Conservation (phyloP, 2,329 filamentous ascomycete species). For the Nectriaceae sp. region DNA sequence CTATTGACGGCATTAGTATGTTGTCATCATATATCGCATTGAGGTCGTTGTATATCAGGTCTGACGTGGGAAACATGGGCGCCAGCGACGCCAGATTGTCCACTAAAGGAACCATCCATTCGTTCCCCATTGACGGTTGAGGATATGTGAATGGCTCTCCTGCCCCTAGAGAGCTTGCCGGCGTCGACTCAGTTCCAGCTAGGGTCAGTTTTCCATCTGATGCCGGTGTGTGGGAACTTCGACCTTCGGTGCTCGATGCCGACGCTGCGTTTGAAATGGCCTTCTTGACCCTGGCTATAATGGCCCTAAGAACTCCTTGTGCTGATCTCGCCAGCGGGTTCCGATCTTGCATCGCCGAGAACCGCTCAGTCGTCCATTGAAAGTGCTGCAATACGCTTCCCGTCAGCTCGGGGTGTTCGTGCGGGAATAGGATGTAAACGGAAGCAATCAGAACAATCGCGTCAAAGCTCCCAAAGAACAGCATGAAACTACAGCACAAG, state of each 20-base stretch:
- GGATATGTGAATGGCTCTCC: slow-evolving; percentile 8
- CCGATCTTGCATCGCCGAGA: slow-evolving; percentile 55
- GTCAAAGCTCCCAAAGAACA: slow-evolving; percentile 67
- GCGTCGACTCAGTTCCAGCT: slow-evolving; percentile 14
- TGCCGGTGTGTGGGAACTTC: slow-evolving; percentile 15
- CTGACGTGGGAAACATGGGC: slow-evolving; percentile 58
- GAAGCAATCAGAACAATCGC: slow-evolving; percentile 62
- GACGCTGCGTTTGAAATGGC: slow-evolving; percentile 39
- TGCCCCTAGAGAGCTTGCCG: slow-evolving; percentile 10
- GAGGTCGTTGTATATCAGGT: slow-evolving; percentile 59
- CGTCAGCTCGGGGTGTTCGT: slow-evolving; percentile 52
- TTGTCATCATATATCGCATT: slow-evolving; percentile 41
- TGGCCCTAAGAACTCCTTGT: slow-evolving; percentile 55
- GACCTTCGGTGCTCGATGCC: slow-evolving; percentile 37
- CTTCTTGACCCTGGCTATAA: slow-evolving; percentile 55
- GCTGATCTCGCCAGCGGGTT: slow-evolving; percentile 57
- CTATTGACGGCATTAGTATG: slow-evolving; percentile 22
- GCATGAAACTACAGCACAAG: slow-evolving; percentile 42
- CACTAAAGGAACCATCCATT: slow-evolving; percentile 45
- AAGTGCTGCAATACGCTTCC: slow-evolving; percentile 55
- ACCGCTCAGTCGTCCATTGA: slow-evolving; percentile 60
- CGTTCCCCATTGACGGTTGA: slow-evolving; percentile 14
- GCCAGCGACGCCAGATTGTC: slow-evolving; percentile 54
- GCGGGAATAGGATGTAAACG: slow-evolving; percentile 62
- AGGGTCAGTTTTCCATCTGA: slow-evolving; percentile 2